phyloP scores from a whole-genome alignment of 23 red algal species.

The Gracilariopsis chorda region DNA sequence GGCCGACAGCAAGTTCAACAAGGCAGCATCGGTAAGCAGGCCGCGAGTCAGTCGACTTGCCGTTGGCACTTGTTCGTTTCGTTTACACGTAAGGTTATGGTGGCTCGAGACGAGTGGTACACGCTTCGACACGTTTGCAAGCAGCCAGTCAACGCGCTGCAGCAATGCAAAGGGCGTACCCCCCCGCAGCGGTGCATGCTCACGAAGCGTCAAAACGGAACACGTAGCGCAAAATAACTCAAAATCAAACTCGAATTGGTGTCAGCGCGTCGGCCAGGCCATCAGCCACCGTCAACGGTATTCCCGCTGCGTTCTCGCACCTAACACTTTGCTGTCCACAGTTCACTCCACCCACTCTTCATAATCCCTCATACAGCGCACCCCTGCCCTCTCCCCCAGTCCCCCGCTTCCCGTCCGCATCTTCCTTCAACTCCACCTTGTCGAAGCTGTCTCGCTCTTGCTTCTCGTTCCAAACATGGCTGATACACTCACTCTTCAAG shows the following conservation, averaged over 20 bases:
- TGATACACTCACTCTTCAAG: conserved; percentile 32
- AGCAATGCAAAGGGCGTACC: background rate
- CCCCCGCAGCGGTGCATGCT: too few relatives aligned
- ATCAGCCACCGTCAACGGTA: background rate
- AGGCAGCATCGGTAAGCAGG: conserved; percentile 6
- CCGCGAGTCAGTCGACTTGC: too few relatives aligned
- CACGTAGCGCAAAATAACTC: background rate
- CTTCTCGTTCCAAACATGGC: background rate
- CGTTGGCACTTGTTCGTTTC: too few relatives aligned
- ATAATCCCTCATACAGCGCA: too few relatives aligned
- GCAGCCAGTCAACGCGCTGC: background rate
- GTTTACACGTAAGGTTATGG: too few relatives aligned
- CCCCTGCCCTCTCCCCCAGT: background rate
- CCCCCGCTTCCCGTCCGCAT: background rate
- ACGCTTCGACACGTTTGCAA: conserved; percentile 16
- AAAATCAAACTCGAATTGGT: background rate
- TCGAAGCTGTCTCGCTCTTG: background rate
- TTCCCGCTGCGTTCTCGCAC: background rate
- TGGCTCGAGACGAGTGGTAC: background rate
- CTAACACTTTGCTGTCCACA: background rate
- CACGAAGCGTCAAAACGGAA: background rate
- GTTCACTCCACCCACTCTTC: background rate
- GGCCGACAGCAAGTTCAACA: too few relatives aligned
- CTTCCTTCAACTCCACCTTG: background rate
- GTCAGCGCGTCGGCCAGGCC: conserved; percentile 8